phyloP scores from a whole-genome alignment of 768 basidiomycete species.

The Cubamyces lactineus region DNA sequence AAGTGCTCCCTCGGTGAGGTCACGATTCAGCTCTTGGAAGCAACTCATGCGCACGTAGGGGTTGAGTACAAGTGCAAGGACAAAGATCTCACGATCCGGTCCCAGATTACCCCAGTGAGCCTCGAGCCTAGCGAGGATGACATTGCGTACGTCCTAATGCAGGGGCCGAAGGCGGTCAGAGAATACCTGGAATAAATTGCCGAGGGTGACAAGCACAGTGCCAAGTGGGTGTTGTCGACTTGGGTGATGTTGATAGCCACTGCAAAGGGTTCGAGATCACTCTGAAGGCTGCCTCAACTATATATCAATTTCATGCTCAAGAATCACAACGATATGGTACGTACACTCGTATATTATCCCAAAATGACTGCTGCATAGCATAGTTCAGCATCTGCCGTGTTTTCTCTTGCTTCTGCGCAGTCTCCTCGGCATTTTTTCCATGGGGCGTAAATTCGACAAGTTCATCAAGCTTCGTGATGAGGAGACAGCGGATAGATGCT shows the following conservation, averaged over 20 bases:
- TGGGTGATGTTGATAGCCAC: conserved; percentile 43
- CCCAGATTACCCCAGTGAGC: conserved; percentile 25
- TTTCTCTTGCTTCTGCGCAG: conserved; percentile 11
- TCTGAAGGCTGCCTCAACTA: conserved; percentile 16
- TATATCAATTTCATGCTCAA: not conserved
- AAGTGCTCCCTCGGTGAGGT: not conserved
- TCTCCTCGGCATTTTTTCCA: conserved; percentile 27
- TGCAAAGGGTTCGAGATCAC: conserved; percentile 38
- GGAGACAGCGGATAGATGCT: conserved; percentile 18
- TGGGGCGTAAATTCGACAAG: conserved; percentile 17
- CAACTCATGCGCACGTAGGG: not conserved
- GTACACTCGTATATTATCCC: not conserved
- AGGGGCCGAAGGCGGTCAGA: conserved; percentile 11
- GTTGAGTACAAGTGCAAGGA: conserved; percentile 20
- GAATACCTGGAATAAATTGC: conserved; percentile 28
- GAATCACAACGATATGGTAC: not conserved
- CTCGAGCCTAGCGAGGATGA: conserved; percentile 24
- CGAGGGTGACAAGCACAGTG: conserved; percentile 22
- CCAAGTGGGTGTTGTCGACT: conserved; percentile 23
- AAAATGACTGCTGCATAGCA: not conserved
- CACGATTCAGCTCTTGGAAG: not conserved
- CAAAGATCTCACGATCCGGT: conserved; percentile 28
- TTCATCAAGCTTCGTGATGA: conserved; percentile 12
- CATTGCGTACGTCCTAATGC: not conserved
- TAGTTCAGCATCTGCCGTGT: not conserved